Evolutionary conservation across 805 yeast genomes (phyloP).

Genomic region (Wickerhamomyces xylosicus): DNA sequence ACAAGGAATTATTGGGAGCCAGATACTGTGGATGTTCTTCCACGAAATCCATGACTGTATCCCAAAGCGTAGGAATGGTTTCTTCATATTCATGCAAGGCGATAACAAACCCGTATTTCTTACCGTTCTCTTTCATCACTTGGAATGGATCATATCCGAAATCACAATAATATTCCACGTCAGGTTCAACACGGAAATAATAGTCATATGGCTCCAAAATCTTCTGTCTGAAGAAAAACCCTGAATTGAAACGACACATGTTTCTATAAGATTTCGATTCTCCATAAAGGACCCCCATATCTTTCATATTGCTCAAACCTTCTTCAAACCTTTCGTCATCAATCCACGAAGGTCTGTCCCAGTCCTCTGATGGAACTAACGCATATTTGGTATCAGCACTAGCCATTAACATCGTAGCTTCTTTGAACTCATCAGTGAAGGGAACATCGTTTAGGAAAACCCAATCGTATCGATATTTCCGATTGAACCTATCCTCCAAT

Average conservation of each 20-base stretch:
- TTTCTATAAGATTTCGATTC: conserved; percentile 64
- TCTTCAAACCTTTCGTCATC: conserved; percentile 45
- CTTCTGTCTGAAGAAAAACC: conserved; percentile 77
- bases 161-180: conserved; percentile 81
- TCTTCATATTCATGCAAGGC: conserved; percentile 71
- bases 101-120: conserved; percentile 83
- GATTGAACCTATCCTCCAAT: conserved; percentile 66
- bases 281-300: conserved; percentile 51
- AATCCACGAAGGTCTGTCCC: conserved; percentile 72
- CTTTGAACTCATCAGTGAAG: conserved; percentile 52
- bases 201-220: conserved; percentile 66
- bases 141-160: conserved; percentile 81
- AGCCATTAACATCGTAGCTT: conserved; percentile 50
- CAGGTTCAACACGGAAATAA: conserved; percentile 95
- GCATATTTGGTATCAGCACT: conserved; percentile 60
- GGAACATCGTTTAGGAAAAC: conserved; percentile 69
- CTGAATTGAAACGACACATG: conserved; percentile 94
- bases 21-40: conserved; percentile 47
- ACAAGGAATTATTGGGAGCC: conserved; percentile 54
- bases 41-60: conserved; percentile 52
- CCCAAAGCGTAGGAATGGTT: conserved; percentile 84
- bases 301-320: conserved; percentile 32
- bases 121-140: conserved; percentile 63
- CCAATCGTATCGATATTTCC: conserved; percentile 62
- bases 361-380: conserved; percentile 52